Evolutionary conservation across 805 yeast genomes (phyloP).

Genomic region (Schwanniomyces vanrijiae): DNA sequence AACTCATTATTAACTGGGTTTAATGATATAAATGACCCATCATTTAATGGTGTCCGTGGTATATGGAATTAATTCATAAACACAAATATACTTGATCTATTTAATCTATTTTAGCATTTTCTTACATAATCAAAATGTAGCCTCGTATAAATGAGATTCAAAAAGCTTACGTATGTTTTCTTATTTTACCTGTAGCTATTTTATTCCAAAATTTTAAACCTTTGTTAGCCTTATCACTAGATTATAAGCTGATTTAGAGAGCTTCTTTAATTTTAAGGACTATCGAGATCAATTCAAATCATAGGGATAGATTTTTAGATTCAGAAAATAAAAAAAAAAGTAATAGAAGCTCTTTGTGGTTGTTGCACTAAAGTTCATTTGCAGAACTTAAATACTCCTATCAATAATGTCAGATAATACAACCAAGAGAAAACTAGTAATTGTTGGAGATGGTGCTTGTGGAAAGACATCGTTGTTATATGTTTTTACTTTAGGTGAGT

Average conservation of each 20-base stretch:
- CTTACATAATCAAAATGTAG: not conserved
- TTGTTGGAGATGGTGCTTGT: constrained; percentile 94
- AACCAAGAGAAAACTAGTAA: constrained; percentile 67
- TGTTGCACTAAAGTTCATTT: not conserved
- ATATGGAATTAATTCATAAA: constrained; percentile 8
- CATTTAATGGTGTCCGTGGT: constrained; percentile 5
- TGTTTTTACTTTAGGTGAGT: constrained; percentile 89
- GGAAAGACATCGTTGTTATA: constrained; percentile 90
- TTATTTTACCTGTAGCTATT: too few relatives aligned
- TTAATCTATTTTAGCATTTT: not conserved
- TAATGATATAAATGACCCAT: constrained; percentile 4
- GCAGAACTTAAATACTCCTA: not conserved
- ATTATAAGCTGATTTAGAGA: too few relatives aligned
- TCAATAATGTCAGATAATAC: constrained; percentile 2
- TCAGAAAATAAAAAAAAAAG: not conserved
- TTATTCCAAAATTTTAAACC: too few relatives aligned
- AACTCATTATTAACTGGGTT: constrained; percentile 3
- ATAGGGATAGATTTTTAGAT: not conserved
- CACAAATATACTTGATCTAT: not conserved
- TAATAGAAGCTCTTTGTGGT: not conserved
- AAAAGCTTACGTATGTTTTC: too few relatives aligned
- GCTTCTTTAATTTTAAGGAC: not conserved
- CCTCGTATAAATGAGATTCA: not conserved
- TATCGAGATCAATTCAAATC: not conserved
- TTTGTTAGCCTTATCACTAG: too few relatives aligned